Percentiles rank a stretch among this genome's conserved stretches.
Conservation (phyloP, 805 yeast genomes). For the Candida manassasensis region DNA sequence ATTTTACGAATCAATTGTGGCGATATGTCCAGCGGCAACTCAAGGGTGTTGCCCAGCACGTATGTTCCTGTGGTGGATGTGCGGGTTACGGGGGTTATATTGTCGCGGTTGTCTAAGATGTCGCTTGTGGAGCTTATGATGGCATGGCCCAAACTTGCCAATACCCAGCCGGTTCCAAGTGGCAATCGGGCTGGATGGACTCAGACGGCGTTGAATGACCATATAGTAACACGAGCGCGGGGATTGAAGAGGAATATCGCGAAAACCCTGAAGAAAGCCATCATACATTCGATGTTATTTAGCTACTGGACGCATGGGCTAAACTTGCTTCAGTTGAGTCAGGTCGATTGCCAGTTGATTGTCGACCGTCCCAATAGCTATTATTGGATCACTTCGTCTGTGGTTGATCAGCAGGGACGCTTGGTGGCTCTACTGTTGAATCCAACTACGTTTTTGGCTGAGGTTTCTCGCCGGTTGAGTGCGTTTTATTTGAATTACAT, state of each 20-base stretch:
- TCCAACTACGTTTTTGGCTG: slow-evolving; percentile 48
- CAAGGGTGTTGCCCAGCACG: slow-evolving; percentile 34
- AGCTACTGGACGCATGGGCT: slow-evolving; percentile 55
- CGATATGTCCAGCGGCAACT: not conserved
- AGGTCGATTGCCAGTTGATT: slow-evolving; percentile 60
- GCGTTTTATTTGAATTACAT: slow-evolving; percentile 57
- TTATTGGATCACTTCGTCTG: slow-evolving; percentile 47
- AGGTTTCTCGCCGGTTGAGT: slow-evolving; percentile 44
- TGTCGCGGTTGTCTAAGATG: slow-evolving; percentile 26
- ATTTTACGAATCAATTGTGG: too few relatives aligned
- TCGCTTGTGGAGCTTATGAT: slow-evolving; percentile 28
- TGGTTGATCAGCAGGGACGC: slow-evolving; percentile 27
- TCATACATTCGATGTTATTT: slow-evolving; percentile 43
- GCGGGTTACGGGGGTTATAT: slow-evolving; percentile 16
- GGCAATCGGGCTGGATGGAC: slow-evolving; percentile 10
- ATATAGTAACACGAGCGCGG: slow-evolving; percentile 15
- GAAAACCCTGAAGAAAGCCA: slow-evolving; percentile 22
- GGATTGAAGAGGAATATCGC: slow-evolving; percentile 7
- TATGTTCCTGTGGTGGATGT: slow-evolving; percentile 30
- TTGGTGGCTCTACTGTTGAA: slow-evolving; percentile 37
- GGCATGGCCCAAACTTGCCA: slow-evolving; percentile 32
- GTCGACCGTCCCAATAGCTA: slow-evolving; percentile 51
- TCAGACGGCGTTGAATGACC: slow-evolving; percentile 20
- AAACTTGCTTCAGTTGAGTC: slow-evolving; percentile 63
- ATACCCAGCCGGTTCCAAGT: slow-evolving; percentile 22